phyloP scores from a whole-genome alignment of 345 rosid genomes.

The Syzygium aromaticum region DNA sequence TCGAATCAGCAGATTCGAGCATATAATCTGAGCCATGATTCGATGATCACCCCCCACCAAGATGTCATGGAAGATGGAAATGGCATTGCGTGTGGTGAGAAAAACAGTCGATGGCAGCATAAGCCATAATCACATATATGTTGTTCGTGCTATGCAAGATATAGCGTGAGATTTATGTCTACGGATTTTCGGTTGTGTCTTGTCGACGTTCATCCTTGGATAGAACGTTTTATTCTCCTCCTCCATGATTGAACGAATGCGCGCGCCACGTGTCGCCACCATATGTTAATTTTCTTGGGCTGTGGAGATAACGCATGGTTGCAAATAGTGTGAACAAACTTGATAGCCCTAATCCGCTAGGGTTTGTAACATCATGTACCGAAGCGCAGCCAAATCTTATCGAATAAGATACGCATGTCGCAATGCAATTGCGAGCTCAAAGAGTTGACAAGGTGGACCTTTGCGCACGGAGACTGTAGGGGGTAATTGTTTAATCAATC shows the following conservation, averaged over 20 bases:
- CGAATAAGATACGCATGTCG: neutral
- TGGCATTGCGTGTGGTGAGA: neutral
- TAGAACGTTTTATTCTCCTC: neutral
- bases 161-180: neutral
- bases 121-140: neutral
- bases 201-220: neutral
- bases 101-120: neutral
- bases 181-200: neutral
- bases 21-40: neutral
- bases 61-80: neutral
- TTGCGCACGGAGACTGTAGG: rapidly evolving
- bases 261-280: neutral
- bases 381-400: neutral
- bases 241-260: neutral
- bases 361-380: neutral
- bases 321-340: neutral
- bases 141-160: neutral
- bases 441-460: neutral
- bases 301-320: neutral
- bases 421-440: neutral
- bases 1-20: neutral
- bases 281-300: neutral
- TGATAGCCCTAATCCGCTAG: neutral
- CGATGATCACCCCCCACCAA: neutral
- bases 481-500: neutral